phyloP scores from a whole-genome alignment of 163 green algal genomes.

The Scenedesmus sp. region DNA sequence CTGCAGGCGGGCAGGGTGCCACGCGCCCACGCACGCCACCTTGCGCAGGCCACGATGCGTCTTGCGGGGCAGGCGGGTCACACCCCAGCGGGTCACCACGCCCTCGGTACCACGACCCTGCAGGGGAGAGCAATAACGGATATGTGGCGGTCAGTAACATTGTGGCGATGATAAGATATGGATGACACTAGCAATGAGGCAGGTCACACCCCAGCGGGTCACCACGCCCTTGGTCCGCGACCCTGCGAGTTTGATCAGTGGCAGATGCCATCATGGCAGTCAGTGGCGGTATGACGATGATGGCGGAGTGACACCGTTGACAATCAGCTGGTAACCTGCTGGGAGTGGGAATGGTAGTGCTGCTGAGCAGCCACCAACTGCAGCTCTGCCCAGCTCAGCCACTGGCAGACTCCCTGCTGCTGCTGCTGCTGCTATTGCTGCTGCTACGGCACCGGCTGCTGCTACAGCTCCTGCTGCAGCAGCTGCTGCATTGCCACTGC shows the following conservation, averaged over 20 bases:
- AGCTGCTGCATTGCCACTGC: neutral
- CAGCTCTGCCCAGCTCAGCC: too few species aligned
- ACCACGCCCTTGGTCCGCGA: constrained; percentile 98
- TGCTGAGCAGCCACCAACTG: too few species aligned
- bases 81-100: constrained; percentile 98
- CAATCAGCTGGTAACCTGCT: too few species aligned
- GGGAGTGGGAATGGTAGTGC: too few species aligned
- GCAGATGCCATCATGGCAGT: too few species aligned
- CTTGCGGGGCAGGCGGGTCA: constrained; percentile 99
- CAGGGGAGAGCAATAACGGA: neutral
- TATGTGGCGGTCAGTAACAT: too few species aligned
- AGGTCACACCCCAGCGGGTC: constrained; percentile 97
- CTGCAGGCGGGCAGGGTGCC: constrained; percentile 97
- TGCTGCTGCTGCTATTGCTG: neutral
- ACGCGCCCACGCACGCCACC: constrained; percentile 99
- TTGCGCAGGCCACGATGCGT: constrained; percentile 99
- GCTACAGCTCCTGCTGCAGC: neutral
- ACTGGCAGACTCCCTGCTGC: neutral
- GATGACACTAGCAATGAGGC: constrained; percentile 67
- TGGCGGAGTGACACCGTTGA: too few species aligned
- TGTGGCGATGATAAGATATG: too few species aligned
- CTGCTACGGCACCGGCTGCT: neutral
- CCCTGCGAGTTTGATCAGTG: constrained; percentile 50
- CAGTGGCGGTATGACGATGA: too few species aligned
- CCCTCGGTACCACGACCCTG: constrained; percentile 94